Evolutionary conservation across 495 filamentous ascomycete species (phyloP), one percentile per base, ranked within the genome.

Genomic region (Clavariopsis aquatica): DNA sequence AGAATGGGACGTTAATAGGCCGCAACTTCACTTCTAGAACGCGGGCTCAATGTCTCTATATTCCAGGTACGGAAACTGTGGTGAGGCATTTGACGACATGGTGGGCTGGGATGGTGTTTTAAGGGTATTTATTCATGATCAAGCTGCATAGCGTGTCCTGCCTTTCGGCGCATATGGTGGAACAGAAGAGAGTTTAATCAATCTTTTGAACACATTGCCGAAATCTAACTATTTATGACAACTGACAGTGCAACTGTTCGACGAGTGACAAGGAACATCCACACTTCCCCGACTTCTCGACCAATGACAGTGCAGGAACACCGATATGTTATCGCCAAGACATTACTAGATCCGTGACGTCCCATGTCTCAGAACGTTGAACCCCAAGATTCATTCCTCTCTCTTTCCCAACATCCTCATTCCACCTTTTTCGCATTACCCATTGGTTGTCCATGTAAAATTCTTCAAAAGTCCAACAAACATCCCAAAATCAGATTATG

Each of bases 1-100:
- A 83, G 91, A 45, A 79, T 94, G 68, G 91, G 92, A 51, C 77
- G 83, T 76, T 84, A 49, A 62, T 19, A 8, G 31, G 19, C 6
- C 38, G 38, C 38, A 2, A 8, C 38, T 43, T 2, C 6, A 43
- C 6, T n/a, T n/a, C 38, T 43, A 17, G 38, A 15, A 17, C 6
- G 4, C 15, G 38, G n/a, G 31, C 12, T 34, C 31, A 34, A 12
- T 6, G 31, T 12, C 12, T 34, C 38, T 17, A 17, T 10, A n/a
- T 10, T 43, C 38, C 9, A n/a, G 38, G n/a, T 43, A 34, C n/a
- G 15, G n/a, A 9, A 43, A 43, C 5, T 43, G 8, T 10, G 38
- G n/a, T 6, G 38, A 43, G 15, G 38, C 38, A 43, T 43, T 43
- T 17, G 38, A 43, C 9, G 13, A 43, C 38, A 43, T 17, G 38